These are phyloP conservation scores for Geotrichum aggregatum DNA, from an alignment of 1,139 yeast genomes.

Conservation along the genomic window DNA sequence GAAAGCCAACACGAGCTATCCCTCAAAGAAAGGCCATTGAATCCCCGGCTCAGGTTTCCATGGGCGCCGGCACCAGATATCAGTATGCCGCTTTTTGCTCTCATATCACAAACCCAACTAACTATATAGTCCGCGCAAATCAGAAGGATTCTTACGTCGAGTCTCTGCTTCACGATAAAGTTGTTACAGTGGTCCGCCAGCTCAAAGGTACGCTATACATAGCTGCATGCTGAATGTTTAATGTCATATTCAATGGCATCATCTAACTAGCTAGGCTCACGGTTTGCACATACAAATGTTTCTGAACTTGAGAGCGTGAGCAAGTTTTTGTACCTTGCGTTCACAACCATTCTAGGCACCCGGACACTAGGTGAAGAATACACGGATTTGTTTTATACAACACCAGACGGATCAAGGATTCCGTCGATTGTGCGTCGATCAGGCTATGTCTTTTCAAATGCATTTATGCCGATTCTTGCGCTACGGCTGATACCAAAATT, in stretches of 20 bases:
- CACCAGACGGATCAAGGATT: constrained; percentile 44
- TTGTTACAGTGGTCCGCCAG: constrained; percentile 54
- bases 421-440: constrained; percentile 29
- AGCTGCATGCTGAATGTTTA: neutral
- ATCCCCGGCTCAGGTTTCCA: constrained; percentile 35
- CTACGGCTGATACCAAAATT: neutral
- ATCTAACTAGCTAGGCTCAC: neutral
- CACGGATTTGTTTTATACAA: constrained; percentile 74
- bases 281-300: constrained; percentile 52
- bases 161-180: constrained; percentile 49
- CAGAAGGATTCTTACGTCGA: constrained; percentile 82
- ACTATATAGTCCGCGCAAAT: constrained; percentile 52
- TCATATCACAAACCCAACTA: neutral
- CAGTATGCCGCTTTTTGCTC: constrained; percentile 31
- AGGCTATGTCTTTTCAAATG: constrained; percentile 33
- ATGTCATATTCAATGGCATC: neutral
- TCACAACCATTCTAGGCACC: constrained; percentile 72
- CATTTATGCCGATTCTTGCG: constrained; percentile 26
- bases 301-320: constrained; percentile 59
- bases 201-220: constrained; percentile 44
- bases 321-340: constrained; percentile 55
- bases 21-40: too few species aligned
- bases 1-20: too few species aligned
- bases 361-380: constrained; percentile 93
- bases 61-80: constrained; percentile 46